Evolutionary conservation across 2,329 filamentous ascomycete genomes (phyloP).

Genomic region (Microdochium nivale): DNA sequence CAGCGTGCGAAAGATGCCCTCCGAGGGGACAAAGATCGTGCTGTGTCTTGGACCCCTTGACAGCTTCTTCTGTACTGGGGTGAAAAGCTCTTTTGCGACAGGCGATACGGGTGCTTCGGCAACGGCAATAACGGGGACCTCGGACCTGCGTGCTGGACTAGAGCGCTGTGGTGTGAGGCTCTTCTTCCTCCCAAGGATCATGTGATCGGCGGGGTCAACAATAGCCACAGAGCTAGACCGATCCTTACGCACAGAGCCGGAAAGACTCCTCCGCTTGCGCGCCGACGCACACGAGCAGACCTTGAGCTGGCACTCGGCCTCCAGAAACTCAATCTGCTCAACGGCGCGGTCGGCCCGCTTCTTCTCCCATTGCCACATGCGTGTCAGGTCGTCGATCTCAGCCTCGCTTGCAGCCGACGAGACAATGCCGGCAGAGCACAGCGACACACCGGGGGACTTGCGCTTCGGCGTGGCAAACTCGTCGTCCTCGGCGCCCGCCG

Average conservation of each 20-base stretch:
- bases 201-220: slow-evolving; percentile 30
- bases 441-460: slow-evolving; percentile 36
- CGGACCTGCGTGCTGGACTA: background rate
- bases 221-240: slow-evolving; percentile 24
- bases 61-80: slow-evolving; percentile 19
- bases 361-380: slow-evolving; percentile 47
- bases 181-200: slow-evolving; percentile 29
- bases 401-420: slow-evolving; percentile 47
- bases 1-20: slow-evolving; percentile 55
- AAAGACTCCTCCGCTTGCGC: slow-evolving; percentile 18
- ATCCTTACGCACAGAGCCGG: slow-evolving; percentile 24
- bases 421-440: slow-evolving; percentile 39
- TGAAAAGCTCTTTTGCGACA: slow-evolving; percentile 21
- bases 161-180: background rate
- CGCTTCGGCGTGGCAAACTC: slow-evolving; percentile 52
- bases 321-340: slow-evolving; percentile 67
- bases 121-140: background rate
- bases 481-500: slow-evolving; percentile 39
- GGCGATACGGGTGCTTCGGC: slow-evolving; percentile 13
- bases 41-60: slow-evolving; percentile 34
- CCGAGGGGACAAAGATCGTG: slow-evolving; percentile 51
- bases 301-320: slow-evolving; percentile 63
- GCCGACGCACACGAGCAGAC: slow-evolving; percentile 52
- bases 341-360: slow-evolving; percentile 59
- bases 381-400: slow-evolving; percentile 49